Evolutionary conservation across 768 basidiomycete species (phyloP).

Genomic region (Rhizopogon vesiculosus): DNA sequence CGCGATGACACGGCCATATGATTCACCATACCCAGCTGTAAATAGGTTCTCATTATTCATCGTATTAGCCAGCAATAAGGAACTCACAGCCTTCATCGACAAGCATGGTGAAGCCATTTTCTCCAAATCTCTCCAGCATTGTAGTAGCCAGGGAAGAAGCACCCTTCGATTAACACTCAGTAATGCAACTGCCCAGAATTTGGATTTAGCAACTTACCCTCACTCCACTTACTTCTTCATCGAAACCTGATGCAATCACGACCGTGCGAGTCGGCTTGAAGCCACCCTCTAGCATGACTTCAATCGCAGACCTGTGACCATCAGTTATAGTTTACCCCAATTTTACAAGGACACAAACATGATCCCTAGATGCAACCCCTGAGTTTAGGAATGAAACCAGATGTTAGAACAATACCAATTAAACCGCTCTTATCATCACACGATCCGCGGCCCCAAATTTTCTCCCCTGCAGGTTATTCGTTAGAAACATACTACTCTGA

Average conservation of each 20-base stretch:
- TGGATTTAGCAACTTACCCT: constrained; percentile 24
- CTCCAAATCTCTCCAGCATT: constrained; percentile 58
- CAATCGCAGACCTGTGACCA: constrained; percentile 34
- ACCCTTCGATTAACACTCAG: constrained; percentile 33
- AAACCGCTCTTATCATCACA: constrained; percentile 69
- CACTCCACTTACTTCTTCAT: constrained; percentile 48
- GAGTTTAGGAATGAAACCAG: not conserved
- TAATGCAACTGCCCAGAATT: not conserved
- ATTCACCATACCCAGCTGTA: not conserved
- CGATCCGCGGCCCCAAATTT: constrained; percentile 72
- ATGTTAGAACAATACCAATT: constrained; percentile 23
- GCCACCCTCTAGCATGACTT: constrained; percentile 38
- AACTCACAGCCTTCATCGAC: constrained; percentile 80
- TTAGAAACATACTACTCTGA: not conserved
- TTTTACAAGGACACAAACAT: not conserved
- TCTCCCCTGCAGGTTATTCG: constrained; percentile 28
- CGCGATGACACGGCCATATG: constrained; percentile 35
- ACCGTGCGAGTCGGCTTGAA: constrained; percentile 40
- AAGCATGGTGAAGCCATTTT: constrained; percentile 63
- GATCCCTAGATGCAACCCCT: not conserved
- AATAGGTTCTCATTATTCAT: not conserved
- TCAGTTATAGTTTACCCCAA: not conserved
- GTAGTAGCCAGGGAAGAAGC: constrained; percentile 40
- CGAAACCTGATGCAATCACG: constrained; percentile 40
- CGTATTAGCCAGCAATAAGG: not conserved